Evolutionary conservation across 1,284 basidiomycete genomes (phyloP), one percentile per base, ranked within the genome.

Genomic region (Phylloboletellus chloephorus): DNA sequence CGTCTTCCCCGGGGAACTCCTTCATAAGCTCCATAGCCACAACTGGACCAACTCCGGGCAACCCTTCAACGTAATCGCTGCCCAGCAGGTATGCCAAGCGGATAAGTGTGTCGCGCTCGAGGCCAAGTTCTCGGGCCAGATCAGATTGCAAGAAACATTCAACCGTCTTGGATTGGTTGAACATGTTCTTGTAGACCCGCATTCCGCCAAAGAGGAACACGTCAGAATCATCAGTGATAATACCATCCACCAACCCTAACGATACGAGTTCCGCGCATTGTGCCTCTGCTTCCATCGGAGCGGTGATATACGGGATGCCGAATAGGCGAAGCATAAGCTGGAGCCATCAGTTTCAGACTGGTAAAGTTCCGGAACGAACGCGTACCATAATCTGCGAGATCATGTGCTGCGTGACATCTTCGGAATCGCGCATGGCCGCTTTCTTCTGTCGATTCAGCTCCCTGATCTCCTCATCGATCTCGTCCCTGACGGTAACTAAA

Each of bases 211-310:
- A 99, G 32, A 98, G 80, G 65, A 99, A 99, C 24, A 98, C 93
- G 57, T 99, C 96, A 12, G 92, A 96, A 65, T 99, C 96, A 64
- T 99, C 96, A 0, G 96, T 99, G 63, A 99, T 98, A 51, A 98
- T 88, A 0, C 96, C 96, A 54, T 98, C 93, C 25, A 97, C 95
- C 19, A 98, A 74, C 3, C 82, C 79, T 6, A 95, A 74, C 10
- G 78, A 69, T 4, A 92, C 83, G 8, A 99, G 82, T 53, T 92
- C 84, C 3, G 96, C 95, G 56, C 96, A 99, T 64, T 99, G 96
- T 0, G 96, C 96, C 67, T 99, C 96, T 28, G 96, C 96, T 72
- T 99, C 96, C 93, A 91, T 95, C 0, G 96, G 96, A 3, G 96
- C 96, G 1, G 93, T 97, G 53, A 98, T 90, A 63, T 96, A 99